Conservation (phyloP, 139 green algal species). For the Coelastrella sp. region DNA sequence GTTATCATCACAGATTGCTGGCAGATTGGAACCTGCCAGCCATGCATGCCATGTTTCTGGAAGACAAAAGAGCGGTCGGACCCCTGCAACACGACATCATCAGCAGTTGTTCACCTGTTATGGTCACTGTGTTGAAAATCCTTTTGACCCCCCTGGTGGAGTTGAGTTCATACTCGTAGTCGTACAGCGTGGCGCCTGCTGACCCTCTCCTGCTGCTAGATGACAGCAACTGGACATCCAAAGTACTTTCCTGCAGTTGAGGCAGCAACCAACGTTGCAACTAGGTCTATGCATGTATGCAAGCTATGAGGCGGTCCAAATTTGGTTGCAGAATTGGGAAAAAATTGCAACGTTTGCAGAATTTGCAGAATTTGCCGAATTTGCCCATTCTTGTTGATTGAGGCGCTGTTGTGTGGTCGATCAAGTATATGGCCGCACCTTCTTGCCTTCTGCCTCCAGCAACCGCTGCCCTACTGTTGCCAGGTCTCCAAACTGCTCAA, state of each 20-base stretch:
- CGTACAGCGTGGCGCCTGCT: constrained; percentile 59
- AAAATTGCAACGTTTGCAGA: not conserved
- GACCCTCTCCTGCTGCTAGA: not conserved
- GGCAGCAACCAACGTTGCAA: not conserved
- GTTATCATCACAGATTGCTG: no score
- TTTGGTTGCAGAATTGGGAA: not conserved
- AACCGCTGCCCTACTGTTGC: constrained; percentile 69
- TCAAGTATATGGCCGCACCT: constrained; percentile 32
- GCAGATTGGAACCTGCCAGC: not conserved
- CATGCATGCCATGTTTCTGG: not conserved
- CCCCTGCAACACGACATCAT: not conserved
- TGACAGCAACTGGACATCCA: constrained; percentile 6
- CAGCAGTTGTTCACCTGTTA: constrained; percentile 47
- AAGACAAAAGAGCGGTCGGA: not conserved
- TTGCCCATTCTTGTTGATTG: not conserved
- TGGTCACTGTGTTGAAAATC: constrained; percentile 79
- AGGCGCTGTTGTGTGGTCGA: not conserved
- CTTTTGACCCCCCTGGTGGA: constrained; percentile 81
- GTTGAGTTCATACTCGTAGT: constrained; percentile 86
- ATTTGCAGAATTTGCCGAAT: not conserved
- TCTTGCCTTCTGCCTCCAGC: constrained; percentile 62
- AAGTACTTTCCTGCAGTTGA: constrained; percentile 13
- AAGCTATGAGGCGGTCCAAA: not conserved
- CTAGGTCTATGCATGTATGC: not conserved
- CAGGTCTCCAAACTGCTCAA: constrained; percentile 75